These are phyloP conservation scores for Sporothrix curviconia DNA, from an alignment of 2,329 filamentous ascomycete species.

Conservation along the genomic window DNA sequence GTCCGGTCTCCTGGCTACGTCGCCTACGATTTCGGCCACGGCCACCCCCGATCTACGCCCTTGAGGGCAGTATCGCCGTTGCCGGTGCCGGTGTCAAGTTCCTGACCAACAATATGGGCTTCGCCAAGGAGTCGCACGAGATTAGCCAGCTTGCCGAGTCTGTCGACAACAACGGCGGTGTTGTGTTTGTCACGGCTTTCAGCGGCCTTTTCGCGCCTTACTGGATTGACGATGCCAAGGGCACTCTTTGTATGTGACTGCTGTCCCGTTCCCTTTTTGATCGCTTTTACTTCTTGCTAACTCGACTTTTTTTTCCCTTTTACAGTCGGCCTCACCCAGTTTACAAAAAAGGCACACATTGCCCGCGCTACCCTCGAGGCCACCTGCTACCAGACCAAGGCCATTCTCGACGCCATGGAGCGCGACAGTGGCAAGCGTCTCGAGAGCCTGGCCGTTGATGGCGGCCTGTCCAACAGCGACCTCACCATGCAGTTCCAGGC, in stretches of 20 bases:
- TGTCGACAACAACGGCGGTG: conserved; percentile 68
- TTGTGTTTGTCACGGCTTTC: conserved; percentile 84
- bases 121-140: conserved; percentile 45
- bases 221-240: conserved; percentile 89
- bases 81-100: conserved; percentile 77
- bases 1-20: conserved; percentile 78
- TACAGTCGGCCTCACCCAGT: conserved; percentile 71
- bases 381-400: conserved; percentile 86
- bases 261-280: conserved; percentile 25
- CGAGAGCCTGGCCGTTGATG: conserved; percentile 72
- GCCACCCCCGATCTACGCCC: conserved; percentile 62
- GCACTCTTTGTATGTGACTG: conserved; percentile 65
- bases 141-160: conserved; percentile 46
- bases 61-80: conserved; percentile 79
- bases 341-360: conserved; percentile 79
- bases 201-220: conserved; percentile 87
- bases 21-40: conserved; percentile 69
- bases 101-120: conserved; percentile 56
- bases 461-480: conserved; percentile 82
- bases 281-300: not conserved
- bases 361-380: conserved; percentile 84
- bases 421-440: conserved; percentile 73
- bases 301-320: not conserved
- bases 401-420: conserved; percentile 87
- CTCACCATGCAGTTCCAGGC: conserved; percentile 90